Conservation (phyloP, 148 eudicot species). For the Pouteria glomerata region DNA sequence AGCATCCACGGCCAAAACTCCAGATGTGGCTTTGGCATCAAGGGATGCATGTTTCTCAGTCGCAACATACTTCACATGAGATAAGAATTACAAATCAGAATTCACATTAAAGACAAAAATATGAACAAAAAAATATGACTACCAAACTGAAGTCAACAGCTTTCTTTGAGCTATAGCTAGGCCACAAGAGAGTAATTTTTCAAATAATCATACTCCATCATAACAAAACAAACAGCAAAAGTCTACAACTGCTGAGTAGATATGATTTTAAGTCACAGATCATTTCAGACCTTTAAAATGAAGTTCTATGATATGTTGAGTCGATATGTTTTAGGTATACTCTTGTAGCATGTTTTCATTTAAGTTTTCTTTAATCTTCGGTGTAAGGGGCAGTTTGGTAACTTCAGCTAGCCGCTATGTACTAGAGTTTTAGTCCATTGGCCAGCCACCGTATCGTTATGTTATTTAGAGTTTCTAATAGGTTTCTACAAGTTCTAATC, state of each 20-base stretch:
- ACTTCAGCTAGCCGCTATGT: no score
- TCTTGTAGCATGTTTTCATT: not conserved
- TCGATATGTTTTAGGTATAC: not conserved
- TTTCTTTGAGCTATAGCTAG: not conserved
- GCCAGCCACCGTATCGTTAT: not conserved
- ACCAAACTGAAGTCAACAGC: not conserved
- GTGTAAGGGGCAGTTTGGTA: not conserved
- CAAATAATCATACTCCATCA: not conserved
- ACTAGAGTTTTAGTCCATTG: not conserved
- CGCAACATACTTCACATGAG: constrained; percentile 40
- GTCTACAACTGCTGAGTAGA: not conserved
- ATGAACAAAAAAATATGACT: not conserved
- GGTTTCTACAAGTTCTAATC: no score
- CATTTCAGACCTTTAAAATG: not conserved
- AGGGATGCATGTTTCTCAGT: constrained; percentile 47
- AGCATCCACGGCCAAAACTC: constrained; percentile 28
- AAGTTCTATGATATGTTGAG: not conserved
- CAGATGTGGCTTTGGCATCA: constrained; percentile 42
- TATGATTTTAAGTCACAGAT: not conserved
- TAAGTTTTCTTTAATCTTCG: not conserved
- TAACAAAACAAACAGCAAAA: not conserved
- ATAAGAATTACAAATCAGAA: constrained; percentile 6
- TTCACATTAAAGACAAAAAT: not conserved
- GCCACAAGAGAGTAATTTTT: not conserved
- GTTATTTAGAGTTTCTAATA: no score